Base-by-base conservation (phyloP, 208 protist genomes). In the Crithidia fasciculata region DNA sequence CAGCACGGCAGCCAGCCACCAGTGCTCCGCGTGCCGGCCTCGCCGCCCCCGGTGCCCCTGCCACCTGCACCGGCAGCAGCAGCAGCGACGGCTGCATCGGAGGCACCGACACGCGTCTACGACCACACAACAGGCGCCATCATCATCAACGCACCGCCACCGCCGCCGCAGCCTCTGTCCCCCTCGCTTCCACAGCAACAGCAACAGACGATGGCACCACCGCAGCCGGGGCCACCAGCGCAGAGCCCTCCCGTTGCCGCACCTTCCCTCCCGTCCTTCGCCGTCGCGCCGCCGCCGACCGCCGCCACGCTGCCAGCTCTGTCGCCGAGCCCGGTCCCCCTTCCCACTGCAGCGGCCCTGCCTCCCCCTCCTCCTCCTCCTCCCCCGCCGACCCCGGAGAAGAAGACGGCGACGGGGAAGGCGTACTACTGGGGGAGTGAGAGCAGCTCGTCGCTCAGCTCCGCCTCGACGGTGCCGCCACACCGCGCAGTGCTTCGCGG, bases 401-500 rank as follows among this genome's bases (percentile, higher is more conserved):
- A 69, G 52, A 47, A 59, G 18, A 49, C 37, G 39, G n/a, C 64
- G 28, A 49, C 57, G 4, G 13, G 8, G 16, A 71, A 59, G 52
- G 44, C 58, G 7, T 45, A 72, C 37, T 41, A 72, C 50, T 56
- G 64, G 65, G 58, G 59, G 6, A 69, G 39, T 49, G 73, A 78
- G 19, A 78, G 73, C 73, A 72, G 44, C 52, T 71, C 73, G 6
- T 71, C 52, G 52, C 43, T 78, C 9, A 72, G 64, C 60, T 78
- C 73, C 44, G 61, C 73, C 58, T 78, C 73, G 0, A 78, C 73
- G 16, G 50, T 72, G 65, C 73, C 73, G 36, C 73, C 73, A 2
- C 13, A 72, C 58, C 64, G 55, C 8, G 64, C 43, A 39, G 57
- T 71, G 19, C 67, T 49, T 39, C 52, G 64, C 3, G 50, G 62